Evolutionary conservation across 345 rosid genomes (phyloP), one percentile per base, ranked within the genome.

Genomic region (Angophora floribunda): DNA sequence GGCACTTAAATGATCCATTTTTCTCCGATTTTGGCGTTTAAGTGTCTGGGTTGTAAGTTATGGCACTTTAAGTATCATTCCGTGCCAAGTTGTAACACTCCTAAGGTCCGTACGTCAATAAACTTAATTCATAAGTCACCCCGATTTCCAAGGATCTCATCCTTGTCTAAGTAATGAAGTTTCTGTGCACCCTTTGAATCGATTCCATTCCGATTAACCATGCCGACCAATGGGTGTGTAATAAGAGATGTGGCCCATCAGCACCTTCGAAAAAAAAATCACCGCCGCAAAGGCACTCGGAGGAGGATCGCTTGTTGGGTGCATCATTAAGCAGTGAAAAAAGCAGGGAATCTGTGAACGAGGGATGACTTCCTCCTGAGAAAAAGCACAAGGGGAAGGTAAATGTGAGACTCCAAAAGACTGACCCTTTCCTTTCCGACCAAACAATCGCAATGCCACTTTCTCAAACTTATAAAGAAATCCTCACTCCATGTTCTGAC

Each of bases 341-440:
- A 32, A 26, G 47, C 92, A 86, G 91, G 11, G 70, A 86, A 70
- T 67, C 87, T 89, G 59, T 53, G 67, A 93, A 92, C 91, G 91
- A 92, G 92, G 98, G 94, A 95, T 96, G 91, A 93, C 97, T 94
- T 95, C 90, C 90, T 86, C 92, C 89, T 89, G 89, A 90, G 92
- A 89, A 91, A 92, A 94, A 89, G 92, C 89, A 89, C 75, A 87
- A 91, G 88, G 32, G 90, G 90, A 92, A 87, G 51, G 91, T 90
- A 90, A 59, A 57, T 88, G 87, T 51, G 85, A 89, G 86, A 53
- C 86, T 80, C 88, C 91, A 91, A 84, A 91, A 90, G 80, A 89
- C 85, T 89, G 87, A 87, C 88, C 85, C 92, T 85, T 96, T 96
- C 41, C 95, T 94, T 93, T 86, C 90, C 49, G 82, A 90, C 11